phyloP scores from a whole-genome alignment of 2,329 filamentous ascomycete species.

The Tolypocladium ovalisporum region DNA sequence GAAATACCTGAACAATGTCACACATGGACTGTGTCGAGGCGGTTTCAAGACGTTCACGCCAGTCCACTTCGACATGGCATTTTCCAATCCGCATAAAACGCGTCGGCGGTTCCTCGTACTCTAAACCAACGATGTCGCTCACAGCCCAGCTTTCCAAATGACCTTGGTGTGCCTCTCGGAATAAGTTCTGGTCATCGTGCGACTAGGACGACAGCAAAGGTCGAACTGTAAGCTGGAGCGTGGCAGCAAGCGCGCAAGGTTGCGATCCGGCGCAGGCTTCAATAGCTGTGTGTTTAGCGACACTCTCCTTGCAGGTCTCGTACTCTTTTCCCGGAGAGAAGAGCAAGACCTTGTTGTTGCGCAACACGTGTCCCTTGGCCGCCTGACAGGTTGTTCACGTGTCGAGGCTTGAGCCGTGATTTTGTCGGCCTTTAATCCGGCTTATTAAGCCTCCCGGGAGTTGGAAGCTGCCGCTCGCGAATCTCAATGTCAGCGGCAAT shows the following conservation, averaged over 20 bases:
- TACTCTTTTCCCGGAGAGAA: neutral
- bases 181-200: neutral
- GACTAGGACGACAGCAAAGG: neutral
- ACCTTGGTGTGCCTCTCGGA: neutral
- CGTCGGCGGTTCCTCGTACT: neutral
- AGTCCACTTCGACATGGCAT: neutral
- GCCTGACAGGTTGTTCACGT: neutral
- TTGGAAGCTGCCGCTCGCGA: too few relatives aligned
- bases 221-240: neutral
- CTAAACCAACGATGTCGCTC: too few relatives aligned
- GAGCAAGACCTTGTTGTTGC: neutral
- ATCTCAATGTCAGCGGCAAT: neutral
- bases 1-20: slow-evolving; percentile 5
- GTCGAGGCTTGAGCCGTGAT: neutral
- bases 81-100: neutral
- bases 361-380: neutral
- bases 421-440: neutral
- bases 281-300: neutral
- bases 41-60: neutral
- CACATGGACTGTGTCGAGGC: neutral
- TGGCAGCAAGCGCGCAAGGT: neutral
- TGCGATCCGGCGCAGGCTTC: neutral
- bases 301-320: neutral
- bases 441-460: neutral
- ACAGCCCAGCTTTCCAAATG: neutral